phyloP scores from a whole-genome alignment of 169 alveolate genomes.

The Besnoitia besnoiti region DNA sequence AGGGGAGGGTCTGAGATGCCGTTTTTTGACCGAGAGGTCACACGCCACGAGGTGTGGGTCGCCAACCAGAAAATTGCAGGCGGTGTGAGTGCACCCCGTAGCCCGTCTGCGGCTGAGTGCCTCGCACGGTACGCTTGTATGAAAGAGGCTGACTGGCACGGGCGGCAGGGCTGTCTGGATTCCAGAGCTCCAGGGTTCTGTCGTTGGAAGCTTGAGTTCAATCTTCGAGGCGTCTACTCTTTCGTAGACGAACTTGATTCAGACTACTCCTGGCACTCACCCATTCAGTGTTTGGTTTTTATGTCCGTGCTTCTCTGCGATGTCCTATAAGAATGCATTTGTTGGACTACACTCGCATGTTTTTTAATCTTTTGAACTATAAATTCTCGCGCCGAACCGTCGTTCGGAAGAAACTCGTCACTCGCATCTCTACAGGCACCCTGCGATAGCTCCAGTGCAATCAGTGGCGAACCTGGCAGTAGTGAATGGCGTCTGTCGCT shows the following conservation, averaged over 20 bases:
- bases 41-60: constrained; percentile 39
- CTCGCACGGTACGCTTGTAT: not conserved
- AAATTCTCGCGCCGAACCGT: no score
- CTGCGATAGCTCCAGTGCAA: no score
- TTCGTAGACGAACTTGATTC: constrained; percentile 16
- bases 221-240: constrained; percentile 17
- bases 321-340: no score
- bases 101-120: constrained; percentile 17
- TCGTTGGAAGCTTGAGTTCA: constrained; percentile 30
- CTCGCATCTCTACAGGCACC: no score
- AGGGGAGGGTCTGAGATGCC: constrained; percentile 58
- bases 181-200: not conserved
- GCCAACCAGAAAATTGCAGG: constrained; percentile 14
- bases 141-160: constrained; percentile 52
- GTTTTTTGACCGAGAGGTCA: constrained; percentile 29
- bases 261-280: constrained; percentile 46
- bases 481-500: no score
- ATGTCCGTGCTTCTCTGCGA: no score
- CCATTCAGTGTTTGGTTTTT: no score
- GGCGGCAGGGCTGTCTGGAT: not conserved
- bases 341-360: no score
- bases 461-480: no score
- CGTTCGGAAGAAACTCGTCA: no score
- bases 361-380: no score
- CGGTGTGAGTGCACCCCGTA: constrained; percentile 12